These are phyloP conservation scores for Candida sanyaensis DNA, from an alignment of 1,139 yeast species.

Conservation along the genomic window DNA sequence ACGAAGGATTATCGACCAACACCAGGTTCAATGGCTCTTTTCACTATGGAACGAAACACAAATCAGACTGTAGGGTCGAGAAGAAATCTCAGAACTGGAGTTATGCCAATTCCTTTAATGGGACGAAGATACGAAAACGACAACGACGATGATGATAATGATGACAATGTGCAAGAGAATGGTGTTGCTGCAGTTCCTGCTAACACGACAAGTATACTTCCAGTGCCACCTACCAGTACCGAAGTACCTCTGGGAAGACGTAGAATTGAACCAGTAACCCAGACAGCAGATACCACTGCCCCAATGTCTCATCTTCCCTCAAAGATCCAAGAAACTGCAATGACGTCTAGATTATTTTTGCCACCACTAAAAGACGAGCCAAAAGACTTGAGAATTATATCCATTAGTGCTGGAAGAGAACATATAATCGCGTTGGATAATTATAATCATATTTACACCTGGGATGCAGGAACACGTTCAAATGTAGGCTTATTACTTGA, in stretches of 20 bases:
- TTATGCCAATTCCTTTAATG: slow-evolving; percentile 13
- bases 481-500: slow-evolving; percentile 48
- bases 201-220: slow-evolving; percentile 19
- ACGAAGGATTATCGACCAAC: slow-evolving; percentile 24
- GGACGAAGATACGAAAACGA: slow-evolving; percentile 7
- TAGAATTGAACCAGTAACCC: slow-evolving; percentile 8
- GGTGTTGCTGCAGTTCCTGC: slow-evolving; percentile 13
- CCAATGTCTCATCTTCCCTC: slow-evolving; percentile 8
- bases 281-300: background rate
- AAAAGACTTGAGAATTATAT: slow-evolving; percentile 32
- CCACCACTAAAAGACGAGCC: slow-evolving; percentile 19
- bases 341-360: slow-evolving; percentile 28
- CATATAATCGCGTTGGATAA: slow-evolving; percentile 66
- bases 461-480: slow-evolving; percentile 56
- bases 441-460: slow-evolving; percentile 53
- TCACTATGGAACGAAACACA: slow-evolving; percentile 7
- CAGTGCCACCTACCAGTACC: slow-evolving; percentile 18
- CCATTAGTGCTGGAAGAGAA: slow-evolving; percentile 64
- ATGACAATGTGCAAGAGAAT: slow-evolving; percentile 2
- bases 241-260: slow-evolving; percentile 12
- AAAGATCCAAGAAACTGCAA: slow-evolving; percentile 27
- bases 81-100: slow-evolving; percentile 10
- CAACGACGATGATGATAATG: slow-evolving; percentile 5
- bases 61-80: slow-evolving; percentile 10
- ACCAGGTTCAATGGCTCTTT: slow-evolving; percentile 22